Evolutionary conservation across 176 grass and related monocot species (phyloP), one percentile per base, ranked within the genome.

Genomic region (Chloris gayana): DNA sequence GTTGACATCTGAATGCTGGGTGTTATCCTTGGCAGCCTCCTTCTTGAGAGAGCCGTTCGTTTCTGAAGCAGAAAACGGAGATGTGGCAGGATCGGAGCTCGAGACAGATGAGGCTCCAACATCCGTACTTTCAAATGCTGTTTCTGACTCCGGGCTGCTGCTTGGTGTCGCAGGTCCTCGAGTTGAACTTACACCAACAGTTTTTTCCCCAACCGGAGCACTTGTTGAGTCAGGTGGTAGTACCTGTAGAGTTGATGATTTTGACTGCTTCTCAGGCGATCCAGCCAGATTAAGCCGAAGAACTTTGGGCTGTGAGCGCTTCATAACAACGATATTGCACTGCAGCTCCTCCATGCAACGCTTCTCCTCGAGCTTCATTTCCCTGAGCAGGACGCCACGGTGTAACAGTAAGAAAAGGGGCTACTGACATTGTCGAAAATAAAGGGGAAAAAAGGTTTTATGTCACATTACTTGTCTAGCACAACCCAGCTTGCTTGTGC

Each of bases 311-410:
- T 69, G 81, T 12, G 95, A 93, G 9, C 78, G 89, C 85, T 89
- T 95, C 90, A 95, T 93, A 29, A 87, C 86, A 7, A 98, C 95
- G 51, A 98, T 98, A 73, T 98, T 98, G 70, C 95, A 98, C 67
- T 93, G 92, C 18, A 98, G 80, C 4, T 98, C 90, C 63, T 93
- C 82, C 79, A 98, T 82, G 82, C 95, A 98, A 21, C 44, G 80
- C 35, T 85, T 93, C 71, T 98, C 92, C 72, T 98, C 95, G 12
- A 84, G 83, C 78, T 93, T 98, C 45, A 98, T 45, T 14, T 95
- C 92, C 84, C 95, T 98, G 71, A 83, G 50, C 33, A 72, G 46
- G 54, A 31, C 15, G 30, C 67, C 41, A n/a, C 35, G 69, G 46
- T 7, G 25, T 0, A 80, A 17, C 2, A 56, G 65, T 32, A 46